A percentile compares a stretch with the other conserved stretches of the same genome.
Conservation (phyloP, 2,329 filamentous ascomycete genomes). For the Alternaria hordeiaustralica region DNA sequence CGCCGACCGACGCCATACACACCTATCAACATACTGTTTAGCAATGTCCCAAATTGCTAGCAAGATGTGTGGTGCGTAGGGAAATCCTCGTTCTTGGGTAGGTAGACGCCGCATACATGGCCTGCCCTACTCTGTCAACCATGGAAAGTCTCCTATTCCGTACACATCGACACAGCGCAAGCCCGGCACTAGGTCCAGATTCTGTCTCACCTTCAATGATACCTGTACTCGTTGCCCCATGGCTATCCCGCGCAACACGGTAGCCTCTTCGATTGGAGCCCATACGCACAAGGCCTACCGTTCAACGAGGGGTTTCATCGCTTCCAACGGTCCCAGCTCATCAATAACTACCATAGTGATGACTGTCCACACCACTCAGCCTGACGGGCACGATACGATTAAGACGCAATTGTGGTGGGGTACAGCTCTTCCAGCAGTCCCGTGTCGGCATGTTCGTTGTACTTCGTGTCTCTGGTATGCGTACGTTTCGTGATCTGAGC, state of each 20-base stretch:
- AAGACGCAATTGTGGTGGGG: background rate
- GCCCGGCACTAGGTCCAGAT: background rate
- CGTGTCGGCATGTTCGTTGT: background rate
- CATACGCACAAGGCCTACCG: background rate
- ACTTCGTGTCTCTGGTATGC: background rate
- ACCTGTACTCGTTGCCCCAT: background rate
- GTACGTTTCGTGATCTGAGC: background rate
- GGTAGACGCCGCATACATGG: background rate
- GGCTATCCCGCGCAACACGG: background rate
- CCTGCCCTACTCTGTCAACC: background rate
- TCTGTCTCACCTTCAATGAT: background rate
- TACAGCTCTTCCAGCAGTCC: background rate
- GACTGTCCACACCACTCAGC: background rate
- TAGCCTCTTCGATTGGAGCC: background rate
- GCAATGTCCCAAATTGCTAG: background rate
- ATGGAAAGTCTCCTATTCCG: background rate
- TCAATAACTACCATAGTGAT: background rate
- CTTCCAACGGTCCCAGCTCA: background rate
- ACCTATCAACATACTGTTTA: background rate
- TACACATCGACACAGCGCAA: background rate
- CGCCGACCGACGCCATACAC: background rate
- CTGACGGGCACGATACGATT: background rate
- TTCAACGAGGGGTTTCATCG: background rate
- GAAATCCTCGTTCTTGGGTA: background rate
- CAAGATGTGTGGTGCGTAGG: background rate